Conservation (phyloP, 2,329 filamentous ascomycete genomes). For the Stenocarpella maydis region DNA sequence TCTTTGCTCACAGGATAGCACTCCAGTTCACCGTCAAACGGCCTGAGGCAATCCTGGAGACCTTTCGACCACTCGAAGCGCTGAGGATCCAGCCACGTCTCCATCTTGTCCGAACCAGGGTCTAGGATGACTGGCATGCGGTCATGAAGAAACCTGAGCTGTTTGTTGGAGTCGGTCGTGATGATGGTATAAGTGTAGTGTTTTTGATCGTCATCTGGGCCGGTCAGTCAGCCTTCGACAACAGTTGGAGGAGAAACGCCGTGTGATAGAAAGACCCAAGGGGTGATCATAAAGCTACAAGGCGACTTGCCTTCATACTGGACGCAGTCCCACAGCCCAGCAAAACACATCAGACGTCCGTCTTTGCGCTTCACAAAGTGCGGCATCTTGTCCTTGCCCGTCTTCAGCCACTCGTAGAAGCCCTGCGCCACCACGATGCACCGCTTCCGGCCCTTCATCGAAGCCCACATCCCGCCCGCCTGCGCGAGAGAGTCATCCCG, state of each 20-base stretch:
- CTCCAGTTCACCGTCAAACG: constrained; percentile 80
- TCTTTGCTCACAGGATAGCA: constrained; percentile 87
- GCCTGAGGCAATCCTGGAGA: constrained; percentile 80
- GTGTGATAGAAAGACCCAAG: too few species aligned
- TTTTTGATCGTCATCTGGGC: constrained; percentile 66
- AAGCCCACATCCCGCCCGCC: constrained; percentile 85
- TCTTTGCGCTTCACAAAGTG: constrained; percentile 86
- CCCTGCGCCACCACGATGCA: constrained; percentile 90
- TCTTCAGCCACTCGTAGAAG: constrained; percentile 96
- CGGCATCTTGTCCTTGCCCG: constrained; percentile 81
- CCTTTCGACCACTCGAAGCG: constrained; percentile 78
- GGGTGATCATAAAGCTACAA: too few species aligned
- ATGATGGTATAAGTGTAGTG: constrained; percentile 93
- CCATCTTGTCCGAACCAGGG: constrained; percentile 73
- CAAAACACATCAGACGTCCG: constrained; percentile 85
- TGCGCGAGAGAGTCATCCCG: constrained; percentile 84
- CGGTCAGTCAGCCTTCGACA: constrained; percentile 26
- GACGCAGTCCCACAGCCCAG: constrained; percentile 91
- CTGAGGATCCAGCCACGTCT: constrained; percentile 79
- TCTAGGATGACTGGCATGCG: constrained; percentile 96
- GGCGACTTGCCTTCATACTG: constrained; percentile 72
- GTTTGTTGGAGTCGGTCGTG: constrained; percentile 85
- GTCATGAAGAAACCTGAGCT: constrained; percentile 87
- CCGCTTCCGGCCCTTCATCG: constrained; percentile 88
- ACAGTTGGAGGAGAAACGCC: not conserved